Percentiles rank a stretch among this genome's conserved stretches.
These are phyloP conservation scores for Suillus weaverae DNA, from an alignment of 768 basidiomycete species.

Conservation along the genomic window DNA sequence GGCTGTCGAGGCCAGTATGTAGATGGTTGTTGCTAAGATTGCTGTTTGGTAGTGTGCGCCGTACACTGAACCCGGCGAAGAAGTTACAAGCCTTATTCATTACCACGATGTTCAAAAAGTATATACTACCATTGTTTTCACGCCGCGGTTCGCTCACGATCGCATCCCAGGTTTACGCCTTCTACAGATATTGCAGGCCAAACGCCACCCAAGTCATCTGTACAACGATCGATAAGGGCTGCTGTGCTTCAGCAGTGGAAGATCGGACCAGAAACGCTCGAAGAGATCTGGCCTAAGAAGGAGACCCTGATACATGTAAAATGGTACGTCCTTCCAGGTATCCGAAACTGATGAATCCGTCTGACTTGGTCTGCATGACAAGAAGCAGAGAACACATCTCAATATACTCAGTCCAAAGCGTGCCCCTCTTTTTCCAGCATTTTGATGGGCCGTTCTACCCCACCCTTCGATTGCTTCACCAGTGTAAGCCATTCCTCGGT, in stretches of 20 bases:
- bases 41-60: constrained; percentile 13
- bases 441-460: constrained; percentile 93
- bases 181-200: constrained; percentile 85
- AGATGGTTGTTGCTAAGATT: constrained; percentile 21
- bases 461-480: constrained; percentile 85
- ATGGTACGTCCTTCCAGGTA: constrained; percentile 49
- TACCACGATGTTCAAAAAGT: constrained; percentile 77
- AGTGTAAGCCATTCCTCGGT: constrained; percentile 57
- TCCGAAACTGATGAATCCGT: constrained; percentile 8
- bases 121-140: constrained; percentile 14
- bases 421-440: constrained; percentile 94
- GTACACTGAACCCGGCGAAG: not conserved
- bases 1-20: constrained; percentile 4
- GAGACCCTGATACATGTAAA: constrained; percentile 90
- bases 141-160: constrained; percentile 14
- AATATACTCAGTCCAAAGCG: constrained; percentile 84
- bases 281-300: constrained; percentile 98
- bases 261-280: constrained; percentile 76
- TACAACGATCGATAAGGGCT: constrained; percentile 85
- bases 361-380: constrained; percentile 20
- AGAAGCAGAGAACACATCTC: constrained; percentile 93
- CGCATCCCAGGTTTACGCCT: constrained; percentile 56
- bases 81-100: not conserved
- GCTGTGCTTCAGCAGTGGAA: constrained; percentile 82
- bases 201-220: constrained; percentile 90